A percentile compares a stretch with the other conserved stretches of the same genome.
Conservation (phyloP, 768 basidiomycete genomes). For the Pleurotus tuber-regium region DNA sequence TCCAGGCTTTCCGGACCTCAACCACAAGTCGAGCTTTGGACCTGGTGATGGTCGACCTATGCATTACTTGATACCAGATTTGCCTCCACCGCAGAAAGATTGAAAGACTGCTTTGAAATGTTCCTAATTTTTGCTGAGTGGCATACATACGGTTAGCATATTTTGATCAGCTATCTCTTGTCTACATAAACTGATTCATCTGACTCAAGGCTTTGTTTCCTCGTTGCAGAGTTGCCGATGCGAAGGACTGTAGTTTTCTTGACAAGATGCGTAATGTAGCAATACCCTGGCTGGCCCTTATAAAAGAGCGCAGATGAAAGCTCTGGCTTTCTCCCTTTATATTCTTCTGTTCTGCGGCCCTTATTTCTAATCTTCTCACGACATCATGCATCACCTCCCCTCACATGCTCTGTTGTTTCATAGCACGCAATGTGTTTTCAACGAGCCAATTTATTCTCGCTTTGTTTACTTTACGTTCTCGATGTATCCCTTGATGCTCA, state of each 20-base stretch:
- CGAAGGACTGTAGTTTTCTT: no score
- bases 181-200: background rate
- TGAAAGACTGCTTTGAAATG: slow-evolving; percentile 8
- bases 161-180: background rate
- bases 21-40: slow-evolving; percentile 45
- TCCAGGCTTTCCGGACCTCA: slow-evolving; percentile 19
- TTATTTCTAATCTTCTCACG: background rate
- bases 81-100: slow-evolving; percentile 38
- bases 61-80: slow-evolving; percentile 61
- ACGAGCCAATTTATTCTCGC: background rate
- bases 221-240: no score
- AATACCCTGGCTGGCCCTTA: no score
- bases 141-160: background rate
- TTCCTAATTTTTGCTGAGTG: background rate
- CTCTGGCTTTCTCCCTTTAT: background rate
- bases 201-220: background rate
- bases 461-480: background rate
- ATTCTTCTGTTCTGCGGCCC: background rate
- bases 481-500: background rate
- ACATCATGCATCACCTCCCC: no score
- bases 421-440: no score
- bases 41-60: slow-evolving; percentile 37
- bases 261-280: no score
- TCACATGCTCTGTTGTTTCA: no score
- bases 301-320: no score